phyloP scores from a whole-genome alignment of 495 filamentous ascomycete genomes.

The Penicillium salamii region DNA sequence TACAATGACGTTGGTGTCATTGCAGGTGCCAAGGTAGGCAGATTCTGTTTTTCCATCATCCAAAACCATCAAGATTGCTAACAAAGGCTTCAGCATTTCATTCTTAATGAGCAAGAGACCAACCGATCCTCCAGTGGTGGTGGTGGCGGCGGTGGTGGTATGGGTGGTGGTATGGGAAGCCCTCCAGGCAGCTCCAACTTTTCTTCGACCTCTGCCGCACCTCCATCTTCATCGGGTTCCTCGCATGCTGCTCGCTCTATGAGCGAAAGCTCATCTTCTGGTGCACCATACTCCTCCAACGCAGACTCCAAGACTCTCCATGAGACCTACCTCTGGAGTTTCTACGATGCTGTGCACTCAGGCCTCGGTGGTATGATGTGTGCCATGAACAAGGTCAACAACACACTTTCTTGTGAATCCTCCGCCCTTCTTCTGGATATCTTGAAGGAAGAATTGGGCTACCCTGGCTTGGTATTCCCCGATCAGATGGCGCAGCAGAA shows the following conservation, averaged over 20 bases:
- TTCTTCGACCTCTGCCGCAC: neutral
- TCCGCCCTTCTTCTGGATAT: constrained; percentile 46
- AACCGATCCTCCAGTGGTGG: constrained; percentile 24
- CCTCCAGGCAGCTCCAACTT: neutral
- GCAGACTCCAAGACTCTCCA: constrained; percentile 66
- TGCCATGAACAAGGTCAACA: constrained; percentile 61
- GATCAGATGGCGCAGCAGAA: constrained; percentile 55
- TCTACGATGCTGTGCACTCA: constrained; percentile 58
- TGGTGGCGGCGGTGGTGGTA: constrained; percentile 6
- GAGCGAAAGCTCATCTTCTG: constrained; percentile 24
- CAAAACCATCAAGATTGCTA: neutral
- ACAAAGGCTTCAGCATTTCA: constrained; percentile 47
- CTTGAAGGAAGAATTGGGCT: constrained; percentile 58
- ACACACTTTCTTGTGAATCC: constrained; percentile 62
- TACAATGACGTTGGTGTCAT: constrained; percentile 68
- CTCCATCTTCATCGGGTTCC: neutral
- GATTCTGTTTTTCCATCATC: neutral
- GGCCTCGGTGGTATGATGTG: constrained; percentile 63
- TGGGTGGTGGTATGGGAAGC: constrained; percentile 1
- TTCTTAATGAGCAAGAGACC: constrained; percentile 64
- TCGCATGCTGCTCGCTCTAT: neutral
- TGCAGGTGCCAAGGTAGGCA: constrained; percentile 59
- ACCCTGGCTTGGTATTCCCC: constrained; percentile 46
- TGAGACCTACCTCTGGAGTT: constrained; percentile 72
- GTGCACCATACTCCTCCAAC: constrained; percentile 55